These are phyloP conservation scores for Eucalyptus victrix DNA, from an alignment of 345 rosid genomes.

Conservation along the genomic window DNA sequence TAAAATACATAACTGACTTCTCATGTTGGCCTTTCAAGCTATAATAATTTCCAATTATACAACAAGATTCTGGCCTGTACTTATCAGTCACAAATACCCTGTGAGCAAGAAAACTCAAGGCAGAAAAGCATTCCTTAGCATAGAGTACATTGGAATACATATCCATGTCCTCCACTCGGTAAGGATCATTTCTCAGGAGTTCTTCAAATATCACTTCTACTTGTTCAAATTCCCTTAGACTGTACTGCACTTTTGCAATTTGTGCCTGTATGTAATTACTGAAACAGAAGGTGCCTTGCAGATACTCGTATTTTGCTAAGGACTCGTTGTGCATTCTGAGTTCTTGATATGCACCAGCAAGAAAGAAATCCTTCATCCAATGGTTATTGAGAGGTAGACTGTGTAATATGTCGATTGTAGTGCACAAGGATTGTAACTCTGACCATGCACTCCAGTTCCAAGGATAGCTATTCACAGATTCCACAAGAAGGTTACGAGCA, in stretches of 20 bases:
- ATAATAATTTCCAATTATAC: constrained; percentile 93
- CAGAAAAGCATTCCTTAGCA: constrained; percentile 84
- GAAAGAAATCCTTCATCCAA: constrained; percentile 98
- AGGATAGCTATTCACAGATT: constrained; percentile 87
- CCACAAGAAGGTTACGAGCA: constrained; percentile 62
- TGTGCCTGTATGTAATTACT: constrained; percentile 93
- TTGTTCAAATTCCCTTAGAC: constrained; percentile 87
- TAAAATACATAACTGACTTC: constrained; percentile 82
- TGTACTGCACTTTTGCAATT: constrained; percentile 83
- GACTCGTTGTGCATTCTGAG: constrained; percentile 85
- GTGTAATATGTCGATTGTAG: constrained; percentile 54
- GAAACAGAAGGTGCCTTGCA: constrained; percentile 61
- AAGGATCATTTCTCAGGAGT: constrained; percentile 71
- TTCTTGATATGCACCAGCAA: constrained; percentile 76
- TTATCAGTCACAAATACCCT: constrained; percentile 78
- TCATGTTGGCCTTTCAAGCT: constrained; percentile 96
- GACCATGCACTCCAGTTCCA: constrained; percentile 99
- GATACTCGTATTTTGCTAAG: constrained; percentile 55
- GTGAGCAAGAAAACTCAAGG: constrained; percentile 89
- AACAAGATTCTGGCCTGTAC: constrained; percentile 94
- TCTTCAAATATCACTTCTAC: constrained; percentile 94
- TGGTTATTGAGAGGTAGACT: constrained; percentile 69
- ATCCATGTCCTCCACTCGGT: constrained; percentile 92
- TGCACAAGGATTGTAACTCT: constrained; percentile 80
- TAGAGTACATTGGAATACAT: constrained; percentile 91